phyloP scores from a whole-genome alignment of 139 green algal genomes.

The Nannochloris sp. region DNA sequence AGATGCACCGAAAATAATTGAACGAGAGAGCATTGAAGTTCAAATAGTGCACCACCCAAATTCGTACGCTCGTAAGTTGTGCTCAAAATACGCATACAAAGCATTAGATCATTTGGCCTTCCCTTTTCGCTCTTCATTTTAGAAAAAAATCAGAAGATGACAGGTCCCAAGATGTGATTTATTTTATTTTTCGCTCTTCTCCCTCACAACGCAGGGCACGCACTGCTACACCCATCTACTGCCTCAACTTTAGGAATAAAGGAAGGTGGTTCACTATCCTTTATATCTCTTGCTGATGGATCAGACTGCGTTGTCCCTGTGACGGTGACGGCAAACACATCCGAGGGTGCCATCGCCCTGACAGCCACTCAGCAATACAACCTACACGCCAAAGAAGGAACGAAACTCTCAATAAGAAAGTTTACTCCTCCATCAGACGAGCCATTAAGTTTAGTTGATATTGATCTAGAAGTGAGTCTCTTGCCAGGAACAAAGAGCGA shows the following conservation, averaged over 20 bases:
- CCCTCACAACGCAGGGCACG: slow-evolving; percentile 3
- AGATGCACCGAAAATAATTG: too few species aligned
- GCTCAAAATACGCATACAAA: too few species aligned
- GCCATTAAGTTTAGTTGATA: slow-evolving; percentile 27
- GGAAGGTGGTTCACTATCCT: not conserved
- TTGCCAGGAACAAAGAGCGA: not conserved
- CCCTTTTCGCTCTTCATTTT: too few species aligned
- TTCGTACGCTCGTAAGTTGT: too few species aligned
- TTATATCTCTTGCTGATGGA: slow-evolving; percentile 2
- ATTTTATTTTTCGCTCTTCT: too few species aligned
- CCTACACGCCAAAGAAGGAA: slow-evolving; percentile 6
- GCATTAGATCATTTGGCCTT: too few species aligned
- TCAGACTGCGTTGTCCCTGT: slow-evolving; percentile 12
- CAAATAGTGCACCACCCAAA: too few species aligned
- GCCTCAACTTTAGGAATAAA: too few species aligned
- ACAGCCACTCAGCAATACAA: slow-evolving; percentile 25
- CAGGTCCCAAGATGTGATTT: too few species aligned
- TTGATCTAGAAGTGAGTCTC: slow-evolving; percentile 34
- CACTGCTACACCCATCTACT: slow-evolving; percentile 1
- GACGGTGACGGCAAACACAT: not conserved
- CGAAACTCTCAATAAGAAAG: slow-evolving; percentile 26
- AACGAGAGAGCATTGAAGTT: too few species aligned
- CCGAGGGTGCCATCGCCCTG: slow-evolving; percentile 11
- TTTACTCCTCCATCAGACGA: slow-evolving; percentile 1
- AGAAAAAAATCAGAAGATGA: too few species aligned